Base-by-base conservation (phyloP, 257 asterid species). In the Forsythia viridissima region DNA sequence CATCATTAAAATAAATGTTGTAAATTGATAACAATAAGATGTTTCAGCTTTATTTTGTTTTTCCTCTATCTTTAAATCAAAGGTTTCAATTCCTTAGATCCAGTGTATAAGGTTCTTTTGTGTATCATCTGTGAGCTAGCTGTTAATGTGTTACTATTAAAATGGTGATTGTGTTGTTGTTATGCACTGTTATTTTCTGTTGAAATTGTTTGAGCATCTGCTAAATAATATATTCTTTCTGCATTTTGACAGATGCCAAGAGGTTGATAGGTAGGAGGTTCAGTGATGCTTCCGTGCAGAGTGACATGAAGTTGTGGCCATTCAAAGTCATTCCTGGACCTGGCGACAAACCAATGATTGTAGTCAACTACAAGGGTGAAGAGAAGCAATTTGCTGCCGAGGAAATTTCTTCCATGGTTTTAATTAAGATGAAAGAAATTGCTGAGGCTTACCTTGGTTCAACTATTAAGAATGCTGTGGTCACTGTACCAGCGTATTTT, bases 191-290 rank as follows among this genome's bases (percentile, higher is more conserved):
- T 59, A 52, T 8, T 20, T 13, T 59, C 3, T 13, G 37, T 11
- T 61, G 15, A 63, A 61, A 8, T 63, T 20, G 70, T 63, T 8
- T 63, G 37, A 24, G 13, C 3, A 12, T 24, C 38, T 8, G 8
- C 37, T 24, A 63, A 63, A 21, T 63, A 24, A 21, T 63, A 5
- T 2, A 4, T 6, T 30, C 70, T 30, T 8, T 63, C 2, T 61
- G 69, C 37, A 61, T 61, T 24, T 30, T 59, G 67, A 21, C 37
- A 61, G 68, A 61, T 61, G 68, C 68, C 68, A 61, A 61, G 68
- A 61, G 68, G 68, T 61, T 61, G 68, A 61, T 61, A 6, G 68
- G 68, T 9, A 61, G 68, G 68, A 61, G 68, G 8, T 61, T 21
- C 12, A 61, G 68, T 21, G 68, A 61, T 61, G 36, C 68, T 37